A percentile compares a stretch with the other conserved stretches of the same genome.
Conservation (phyloP, 352 stramenopile genomes). For the Globisporangium sylvaticum region DNA sequence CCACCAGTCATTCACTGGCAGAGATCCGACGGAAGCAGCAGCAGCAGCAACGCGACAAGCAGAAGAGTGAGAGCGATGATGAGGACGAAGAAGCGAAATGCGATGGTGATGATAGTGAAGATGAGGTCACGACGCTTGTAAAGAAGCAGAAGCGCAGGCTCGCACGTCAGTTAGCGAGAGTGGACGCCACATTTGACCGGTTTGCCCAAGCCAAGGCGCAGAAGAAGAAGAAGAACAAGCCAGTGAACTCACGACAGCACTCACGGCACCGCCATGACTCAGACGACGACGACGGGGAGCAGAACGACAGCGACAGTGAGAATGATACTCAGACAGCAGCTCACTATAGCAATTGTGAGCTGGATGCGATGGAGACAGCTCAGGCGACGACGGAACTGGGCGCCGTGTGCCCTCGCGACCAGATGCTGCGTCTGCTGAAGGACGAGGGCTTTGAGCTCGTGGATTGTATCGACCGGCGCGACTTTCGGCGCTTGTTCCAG, state of each 20-base stretch:
- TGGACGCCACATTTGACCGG: constrained; percentile 17
- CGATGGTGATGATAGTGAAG: neutral
- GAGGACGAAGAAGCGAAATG: constrained; percentile 6
- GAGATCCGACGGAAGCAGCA: constrained; percentile 6
- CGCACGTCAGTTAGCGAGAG: constrained; percentile 12
- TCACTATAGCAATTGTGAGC: constrained; percentile 2
- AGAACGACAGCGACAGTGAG: constrained; percentile 25
- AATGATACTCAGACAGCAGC: neutral
- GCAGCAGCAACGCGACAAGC: neutral
- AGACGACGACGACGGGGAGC: constrained; percentile 28
- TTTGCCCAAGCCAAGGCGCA: constrained; percentile 12
- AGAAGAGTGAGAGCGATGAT: constrained; percentile 6
- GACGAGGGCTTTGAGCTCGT: constrained; percentile 38
- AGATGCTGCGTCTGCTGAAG: constrained; percentile 57
- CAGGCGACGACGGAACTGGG: constrained; percentile 74
- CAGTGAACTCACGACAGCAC: neutral
- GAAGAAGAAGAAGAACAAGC: constrained; percentile 2
- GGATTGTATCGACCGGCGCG: constrained; percentile 27
- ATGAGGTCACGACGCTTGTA: neutral
- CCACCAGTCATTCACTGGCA: neutral
- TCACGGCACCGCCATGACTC: neutral
- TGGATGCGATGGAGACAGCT: constrained; percentile 48
- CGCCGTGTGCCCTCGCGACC: constrained; percentile 48
- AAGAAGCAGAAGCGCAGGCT: constrained; percentile 13
- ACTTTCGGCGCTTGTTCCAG: constrained; percentile 36